phyloP scores from a whole-genome alignment of 371 early-diverging fungal species.

The Catenaria anguillulae region DNA sequence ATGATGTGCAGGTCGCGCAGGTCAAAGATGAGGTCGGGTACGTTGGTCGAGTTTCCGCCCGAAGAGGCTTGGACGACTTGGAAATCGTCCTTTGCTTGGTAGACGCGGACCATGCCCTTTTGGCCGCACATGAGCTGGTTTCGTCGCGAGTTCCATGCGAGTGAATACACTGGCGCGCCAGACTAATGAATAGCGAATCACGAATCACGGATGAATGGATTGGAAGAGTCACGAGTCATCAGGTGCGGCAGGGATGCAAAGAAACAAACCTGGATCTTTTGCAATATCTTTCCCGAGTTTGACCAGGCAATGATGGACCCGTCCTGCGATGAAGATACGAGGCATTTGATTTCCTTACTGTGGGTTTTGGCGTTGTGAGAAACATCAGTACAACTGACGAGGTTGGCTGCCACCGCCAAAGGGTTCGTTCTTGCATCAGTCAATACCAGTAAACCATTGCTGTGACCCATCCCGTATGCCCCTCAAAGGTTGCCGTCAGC shows the following conservation, averaged over 20 bases:
- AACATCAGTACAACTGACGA: no score
- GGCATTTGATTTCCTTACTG: conserved; percentile 25
- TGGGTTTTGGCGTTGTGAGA: no score
- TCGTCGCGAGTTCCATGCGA: conserved; percentile 31
- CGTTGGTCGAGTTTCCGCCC: not conserved
- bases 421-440: no score
- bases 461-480: conserved; percentile 31
- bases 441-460: conserved; percentile 18
- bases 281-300: conserved; percentile 22
- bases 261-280: conserved; percentile 21
- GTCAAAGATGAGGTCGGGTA: not conserved
- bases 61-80: conserved; percentile 1
- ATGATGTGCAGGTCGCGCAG: not conserved
- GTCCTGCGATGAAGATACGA: conserved; percentile 31
- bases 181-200: no score
- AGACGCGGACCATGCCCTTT: conserved; percentile 27
- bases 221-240: no score
- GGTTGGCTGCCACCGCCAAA: no score
- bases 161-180: conserved; percentile 25
- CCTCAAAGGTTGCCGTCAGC: conserved; percentile 15
- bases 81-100: conserved; percentile 13
- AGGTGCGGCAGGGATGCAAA: no score
- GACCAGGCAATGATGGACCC: conserved; percentile 31
- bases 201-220: no score
- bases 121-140: conserved; percentile 31